phyloP scores from a whole-genome alignment of 2,329 filamentous ascomycete genomes.

The Plectosphaerella cucumerina region DNA sequence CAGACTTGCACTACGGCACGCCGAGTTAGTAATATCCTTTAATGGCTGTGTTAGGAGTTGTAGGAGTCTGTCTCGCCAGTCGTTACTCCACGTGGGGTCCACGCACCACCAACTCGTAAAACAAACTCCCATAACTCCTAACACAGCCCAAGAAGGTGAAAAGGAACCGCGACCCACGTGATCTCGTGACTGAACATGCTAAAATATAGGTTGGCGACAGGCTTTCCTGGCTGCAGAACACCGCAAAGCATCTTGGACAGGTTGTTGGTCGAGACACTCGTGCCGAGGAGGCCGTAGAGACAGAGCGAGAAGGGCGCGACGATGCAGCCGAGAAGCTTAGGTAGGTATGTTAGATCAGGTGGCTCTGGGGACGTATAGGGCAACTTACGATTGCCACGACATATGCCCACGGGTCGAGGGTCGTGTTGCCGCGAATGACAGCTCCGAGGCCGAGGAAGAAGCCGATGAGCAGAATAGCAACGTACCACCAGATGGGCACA shows the following conservation, averaged over 20 bases:
- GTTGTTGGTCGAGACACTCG: slow-evolving; percentile 21
- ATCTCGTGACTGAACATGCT: slow-evolving; percentile 28
- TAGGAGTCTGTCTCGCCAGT: too few species aligned
- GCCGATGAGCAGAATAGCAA: slow-evolving; percentile 24
- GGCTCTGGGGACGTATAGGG: too few species aligned
- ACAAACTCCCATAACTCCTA: too few species aligned
- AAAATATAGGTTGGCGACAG: slow-evolving; percentile 41
- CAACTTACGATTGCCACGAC: slow-evolving; percentile 8
- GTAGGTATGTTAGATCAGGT: background rate
- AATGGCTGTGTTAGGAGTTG: too few species aligned
- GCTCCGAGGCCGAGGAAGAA: slow-evolving; percentile 31
- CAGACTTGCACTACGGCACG: too few species aligned
- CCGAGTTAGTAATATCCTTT: too few species aligned
- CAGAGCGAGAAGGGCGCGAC: slow-evolving; percentile 11
- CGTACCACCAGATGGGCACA: slow-evolving; percentile 38
- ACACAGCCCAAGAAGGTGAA: too few species aligned
- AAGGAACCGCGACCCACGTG: slow-evolving; percentile 5
- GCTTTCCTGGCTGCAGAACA: slow-evolving; percentile 36
- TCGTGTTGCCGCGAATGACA: slow-evolving; percentile 22
- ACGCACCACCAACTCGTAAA: too few species aligned
- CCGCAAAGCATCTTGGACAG: slow-evolving; percentile 42
- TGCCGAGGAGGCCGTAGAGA: slow-evolving; percentile 8
- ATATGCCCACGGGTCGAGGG: slow-evolving; percentile 9
- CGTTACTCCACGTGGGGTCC: too few species aligned
- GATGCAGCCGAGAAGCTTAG: slow-evolving; percentile 7